A percentile compares a stretch with the other conserved stretches of the same genome.
Conservation (phyloP, 129 eudicot genomes). For the Oenanthe sinensis region DNA sequence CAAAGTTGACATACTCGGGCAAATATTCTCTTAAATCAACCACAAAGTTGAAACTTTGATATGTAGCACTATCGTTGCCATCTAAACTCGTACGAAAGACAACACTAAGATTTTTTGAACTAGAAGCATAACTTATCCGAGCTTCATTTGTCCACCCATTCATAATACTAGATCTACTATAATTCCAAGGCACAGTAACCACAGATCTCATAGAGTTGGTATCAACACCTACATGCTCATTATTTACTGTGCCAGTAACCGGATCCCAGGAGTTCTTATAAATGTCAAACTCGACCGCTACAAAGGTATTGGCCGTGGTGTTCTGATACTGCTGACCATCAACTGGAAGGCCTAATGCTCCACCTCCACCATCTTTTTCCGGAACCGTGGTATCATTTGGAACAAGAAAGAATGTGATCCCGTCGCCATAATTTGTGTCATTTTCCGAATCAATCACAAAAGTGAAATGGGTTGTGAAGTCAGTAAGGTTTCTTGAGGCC, state of each 20-base stretch:
- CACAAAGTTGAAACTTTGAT: too few species aligned
- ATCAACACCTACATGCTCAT: constrained; percentile 28
- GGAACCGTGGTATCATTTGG: not conserved
- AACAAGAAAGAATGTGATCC: not conserved
- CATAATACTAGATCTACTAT: not conserved
- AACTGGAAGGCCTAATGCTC: not conserved
- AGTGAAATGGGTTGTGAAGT: not conserved
- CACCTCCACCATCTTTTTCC: not conserved
- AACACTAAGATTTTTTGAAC: too few species aligned
- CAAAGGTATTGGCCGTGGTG: constrained; percentile 4
- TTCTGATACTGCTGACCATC: not conserved
- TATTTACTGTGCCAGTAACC: too few species aligned
- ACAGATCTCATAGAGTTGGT: constrained; percentile 14
- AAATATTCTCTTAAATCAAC: too few species aligned
- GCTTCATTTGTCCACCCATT: constrained; percentile 10
- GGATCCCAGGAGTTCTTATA: too few species aligned
- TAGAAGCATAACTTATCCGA: constrained; percentile 24
- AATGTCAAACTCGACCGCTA: constrained; percentile 25
- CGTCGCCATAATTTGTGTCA: not conserved
- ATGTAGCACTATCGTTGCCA: too few species aligned
- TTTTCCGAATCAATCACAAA: not conserved
- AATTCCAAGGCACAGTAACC: not conserved
- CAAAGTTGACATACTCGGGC: constrained; percentile 14
- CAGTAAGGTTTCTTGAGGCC: not conserved
- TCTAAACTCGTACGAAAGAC: too few species aligned